phyloP scores from a whole-genome alignment of 345 rosid genomes.

The Salix koriyanagi region DNA sequence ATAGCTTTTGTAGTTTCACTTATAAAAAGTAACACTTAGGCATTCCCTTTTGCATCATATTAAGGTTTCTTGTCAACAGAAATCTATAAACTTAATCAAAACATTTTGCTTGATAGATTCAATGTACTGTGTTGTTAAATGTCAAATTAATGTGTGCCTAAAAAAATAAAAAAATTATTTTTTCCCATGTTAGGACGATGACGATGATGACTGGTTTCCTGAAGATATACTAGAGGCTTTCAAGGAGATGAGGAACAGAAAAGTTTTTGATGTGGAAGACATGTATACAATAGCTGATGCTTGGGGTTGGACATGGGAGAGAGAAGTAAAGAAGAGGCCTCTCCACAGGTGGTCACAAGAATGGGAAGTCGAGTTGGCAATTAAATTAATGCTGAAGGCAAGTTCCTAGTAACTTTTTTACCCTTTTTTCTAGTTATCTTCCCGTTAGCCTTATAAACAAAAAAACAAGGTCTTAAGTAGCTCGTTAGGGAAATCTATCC shows the following conservation, averaged over 20 bases:
- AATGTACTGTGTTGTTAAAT: not conserved
- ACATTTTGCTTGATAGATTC: not conserved
- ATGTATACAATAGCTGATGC: conserved; percentile 96
- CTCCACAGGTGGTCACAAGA: conserved; percentile 92
- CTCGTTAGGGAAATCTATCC: no score
- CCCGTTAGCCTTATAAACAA: no score
- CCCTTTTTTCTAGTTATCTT: not conserved
- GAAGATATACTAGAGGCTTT: conserved; percentile 76
- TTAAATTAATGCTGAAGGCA: conserved; percentile 74
- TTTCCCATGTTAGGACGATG: conserved; percentile 58
- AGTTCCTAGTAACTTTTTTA: conserved; percentile 15
- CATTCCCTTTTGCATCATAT: not conserved
- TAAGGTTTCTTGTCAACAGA: not conserved
- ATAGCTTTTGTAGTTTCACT: not conserved
- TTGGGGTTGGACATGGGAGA: conserved; percentile 99
- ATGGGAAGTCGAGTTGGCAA: conserved; percentile 91
- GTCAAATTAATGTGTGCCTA: not conserved
- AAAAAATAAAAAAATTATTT: not conserved
- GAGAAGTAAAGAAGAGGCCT: conserved; percentile 58
- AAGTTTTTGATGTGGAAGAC: conserved; percentile 68
- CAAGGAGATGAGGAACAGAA: conserved; percentile 76
- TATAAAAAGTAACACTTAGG: no score
- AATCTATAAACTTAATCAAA: not conserved
- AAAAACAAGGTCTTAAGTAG: no score
- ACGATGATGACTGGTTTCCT: conserved; percentile 91